A percentile compares a stretch with the other conserved stretches of the same genome.
Evolutionary conservation across 208 protist genomes (phyloP).

Genomic region (Acanthamoeba sp.): DNA sequence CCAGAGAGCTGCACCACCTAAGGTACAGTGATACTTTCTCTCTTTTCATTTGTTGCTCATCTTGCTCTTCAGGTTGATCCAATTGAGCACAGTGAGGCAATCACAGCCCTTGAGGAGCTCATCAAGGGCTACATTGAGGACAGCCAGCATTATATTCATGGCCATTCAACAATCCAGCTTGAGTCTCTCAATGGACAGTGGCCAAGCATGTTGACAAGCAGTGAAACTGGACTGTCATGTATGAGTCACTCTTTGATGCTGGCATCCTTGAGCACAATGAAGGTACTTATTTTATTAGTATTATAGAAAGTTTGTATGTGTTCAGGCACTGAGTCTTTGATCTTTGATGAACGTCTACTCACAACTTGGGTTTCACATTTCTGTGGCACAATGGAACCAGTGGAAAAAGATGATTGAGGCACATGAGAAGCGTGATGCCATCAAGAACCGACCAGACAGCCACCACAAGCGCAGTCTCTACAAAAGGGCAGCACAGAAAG

Average conservation of each 20-base stretch:
- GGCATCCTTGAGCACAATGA: slow-evolving; percentile 18
- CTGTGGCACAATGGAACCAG: not conserved
- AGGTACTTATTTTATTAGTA: slow-evolving; percentile 10
- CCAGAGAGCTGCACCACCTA: not conserved
- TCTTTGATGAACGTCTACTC: not conserved
- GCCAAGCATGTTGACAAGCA: not conserved
- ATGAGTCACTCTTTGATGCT: not conserved
- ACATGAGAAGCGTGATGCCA: not conserved
- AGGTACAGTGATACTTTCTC: not conserved
- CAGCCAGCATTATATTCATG: slow-evolving; percentile 6
- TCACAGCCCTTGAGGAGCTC: slow-evolving; percentile 20
- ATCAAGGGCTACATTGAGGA: slow-evolving; percentile 12
- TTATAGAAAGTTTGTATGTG: not conserved
- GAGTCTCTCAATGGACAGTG: slow-evolving; percentile 17
- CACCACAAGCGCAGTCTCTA: not conserved
- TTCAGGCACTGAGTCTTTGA: not conserved
- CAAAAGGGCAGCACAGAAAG: not conserved
- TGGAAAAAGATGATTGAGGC: not conserved
- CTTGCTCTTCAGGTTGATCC: slow-evolving; percentile 4
- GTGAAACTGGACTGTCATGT: slow-evolving; percentile 26
- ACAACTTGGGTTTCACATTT: not conserved
- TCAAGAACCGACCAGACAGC: not conserved
- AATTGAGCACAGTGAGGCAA: not conserved
- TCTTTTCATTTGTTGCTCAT: not conserved
- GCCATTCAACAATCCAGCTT: slow-evolving; percentile 24